Evolutionary conservation across 257 asterid species (phyloP).

Genomic region (Gynochthodes officinalis): DNA sequence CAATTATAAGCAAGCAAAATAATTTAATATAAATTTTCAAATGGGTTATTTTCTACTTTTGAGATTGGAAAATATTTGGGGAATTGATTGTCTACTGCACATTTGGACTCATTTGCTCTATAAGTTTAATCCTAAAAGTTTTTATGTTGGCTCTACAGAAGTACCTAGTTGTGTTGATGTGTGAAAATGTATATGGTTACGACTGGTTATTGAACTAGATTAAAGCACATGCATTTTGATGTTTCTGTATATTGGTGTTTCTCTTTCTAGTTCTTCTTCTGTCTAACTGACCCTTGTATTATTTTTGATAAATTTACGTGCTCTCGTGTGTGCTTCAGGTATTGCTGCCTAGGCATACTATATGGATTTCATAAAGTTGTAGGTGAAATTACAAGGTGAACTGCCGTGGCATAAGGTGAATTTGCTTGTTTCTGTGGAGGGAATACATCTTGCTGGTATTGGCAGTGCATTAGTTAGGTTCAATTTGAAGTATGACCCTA

Average conservation of each 20-base stretch:
- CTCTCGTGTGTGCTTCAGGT: slow-evolving; percentile 39
- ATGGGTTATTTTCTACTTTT: not conserved
- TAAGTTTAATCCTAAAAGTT: not conserved
- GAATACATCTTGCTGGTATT: slow-evolving; percentile 34
- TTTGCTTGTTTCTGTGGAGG: slow-evolving; percentile 29
- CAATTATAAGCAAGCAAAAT: not conserved
- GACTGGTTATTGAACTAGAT: slow-evolving; percentile 3
- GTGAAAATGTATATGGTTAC: not conserved
- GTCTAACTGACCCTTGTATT: not conserved
- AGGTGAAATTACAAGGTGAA: slow-evolving; percentile 38
- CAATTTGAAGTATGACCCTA: slow-evolving; percentile 15
- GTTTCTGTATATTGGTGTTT: not conserved
- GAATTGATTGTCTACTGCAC: not conserved
- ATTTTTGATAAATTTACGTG: not conserved
- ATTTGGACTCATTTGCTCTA: not conserved
- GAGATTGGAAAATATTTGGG: not conserved
- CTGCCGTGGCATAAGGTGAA: slow-evolving; percentile 30
- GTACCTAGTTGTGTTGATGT: not conserved
- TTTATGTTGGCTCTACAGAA: not conserved
- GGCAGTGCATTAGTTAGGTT: slow-evolving; percentile 35
- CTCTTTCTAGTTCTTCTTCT: not conserved
- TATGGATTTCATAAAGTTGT: slow-evolving; percentile 33
- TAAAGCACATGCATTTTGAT: not conserved
- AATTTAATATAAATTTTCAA: not conserved
- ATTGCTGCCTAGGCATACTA: slow-evolving; percentile 59